Evolutionary conservation across 2,329 filamentous ascomycete genomes (phyloP).

Genomic region (Colletotrichum gloeosporioides): DNA sequence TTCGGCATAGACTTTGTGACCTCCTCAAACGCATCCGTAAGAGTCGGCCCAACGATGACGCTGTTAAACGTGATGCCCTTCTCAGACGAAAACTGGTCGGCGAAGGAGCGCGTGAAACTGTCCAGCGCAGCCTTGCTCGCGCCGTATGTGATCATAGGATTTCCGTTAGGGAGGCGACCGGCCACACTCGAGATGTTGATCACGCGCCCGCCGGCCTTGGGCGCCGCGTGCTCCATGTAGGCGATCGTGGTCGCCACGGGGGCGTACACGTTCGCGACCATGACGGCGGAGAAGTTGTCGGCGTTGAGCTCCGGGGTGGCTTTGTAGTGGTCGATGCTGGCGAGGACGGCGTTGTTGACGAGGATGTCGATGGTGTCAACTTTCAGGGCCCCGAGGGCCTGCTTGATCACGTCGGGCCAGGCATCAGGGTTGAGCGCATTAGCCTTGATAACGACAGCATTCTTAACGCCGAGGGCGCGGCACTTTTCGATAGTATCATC

Average conservation of each 20-base stretch:
- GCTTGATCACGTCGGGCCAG: neutral
- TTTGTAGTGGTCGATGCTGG: neutral
- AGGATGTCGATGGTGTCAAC: neutral
- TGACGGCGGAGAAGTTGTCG: neutral
- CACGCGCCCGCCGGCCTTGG: slow-evolving; percentile 35
- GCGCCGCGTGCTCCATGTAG: slow-evolving; percentile 31
- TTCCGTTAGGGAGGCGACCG: neutral
- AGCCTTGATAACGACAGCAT: neutral
- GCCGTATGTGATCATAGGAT: slow-evolving; percentile 25
- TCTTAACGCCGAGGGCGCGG: neutral
- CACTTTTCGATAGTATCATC: neutral
- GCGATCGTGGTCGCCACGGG: slow-evolving; percentile 34
- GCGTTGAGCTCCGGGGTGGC: neutral
- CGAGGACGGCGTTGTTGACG: neutral
- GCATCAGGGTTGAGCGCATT: neutral
- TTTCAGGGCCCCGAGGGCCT: neutral
- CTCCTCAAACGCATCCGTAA: neutral
- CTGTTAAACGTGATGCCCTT: slow-evolving; percentile 32
- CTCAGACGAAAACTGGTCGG: slow-evolving; percentile 30
- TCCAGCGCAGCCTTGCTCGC: slow-evolving; percentile 39
- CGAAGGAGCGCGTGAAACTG: slow-evolving; percentile 30
- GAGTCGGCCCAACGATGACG: slow-evolving; percentile 34
- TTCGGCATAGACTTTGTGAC: fast-evolving
- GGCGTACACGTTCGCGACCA: neutral
- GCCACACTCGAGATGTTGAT: slow-evolving; percentile 35